phyloP scores from a whole-genome alignment of 768 basidiomycete species.

The Tulasnella sp. region DNA sequence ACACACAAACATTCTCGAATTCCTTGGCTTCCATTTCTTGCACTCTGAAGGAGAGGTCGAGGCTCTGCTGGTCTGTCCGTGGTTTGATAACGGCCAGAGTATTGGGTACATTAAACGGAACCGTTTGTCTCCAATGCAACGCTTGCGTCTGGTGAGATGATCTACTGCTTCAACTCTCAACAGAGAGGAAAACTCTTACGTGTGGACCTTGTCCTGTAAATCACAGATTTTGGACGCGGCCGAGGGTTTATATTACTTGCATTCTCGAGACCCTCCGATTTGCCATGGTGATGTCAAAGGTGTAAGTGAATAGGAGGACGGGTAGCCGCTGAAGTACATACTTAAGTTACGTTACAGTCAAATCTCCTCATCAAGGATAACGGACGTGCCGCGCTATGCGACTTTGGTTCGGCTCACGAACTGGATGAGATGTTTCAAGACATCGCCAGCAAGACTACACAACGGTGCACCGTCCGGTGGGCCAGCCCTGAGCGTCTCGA shows the following conservation, averaged over 20 bases:
- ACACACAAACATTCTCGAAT: background rate
- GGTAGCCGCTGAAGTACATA: no score
- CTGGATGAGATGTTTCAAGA: background rate
- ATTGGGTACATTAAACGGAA: background rate
- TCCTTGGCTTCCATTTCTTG: background rate
- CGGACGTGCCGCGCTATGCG: background rate
- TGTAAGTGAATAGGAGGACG: background rate
- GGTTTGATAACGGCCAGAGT: background rate
- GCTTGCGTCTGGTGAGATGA: background rate
- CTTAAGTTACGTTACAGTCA: background rate
- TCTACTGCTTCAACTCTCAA: background rate
- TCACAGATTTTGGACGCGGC: background rate
- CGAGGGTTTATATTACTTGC: constrained; percentile 18
- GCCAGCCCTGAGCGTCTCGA: background rate
- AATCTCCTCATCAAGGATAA: background rate
- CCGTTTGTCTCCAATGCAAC: background rate
- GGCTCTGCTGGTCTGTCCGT: background rate
- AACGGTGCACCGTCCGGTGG: background rate
- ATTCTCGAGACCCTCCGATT: constrained; percentile 11
- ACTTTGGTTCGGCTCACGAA: background rate
- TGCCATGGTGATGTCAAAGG: constrained; percentile 29
- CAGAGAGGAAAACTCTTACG: background rate
- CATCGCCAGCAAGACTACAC: background rate
- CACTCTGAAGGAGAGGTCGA: background rate
- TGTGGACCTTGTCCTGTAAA: background rate